Percentiles rank a stretch among this genome's conserved stretches.
phyloP scores from a whole-genome alignment of 352 stramenopile species.

The Globisporangium splendens region DNA sequence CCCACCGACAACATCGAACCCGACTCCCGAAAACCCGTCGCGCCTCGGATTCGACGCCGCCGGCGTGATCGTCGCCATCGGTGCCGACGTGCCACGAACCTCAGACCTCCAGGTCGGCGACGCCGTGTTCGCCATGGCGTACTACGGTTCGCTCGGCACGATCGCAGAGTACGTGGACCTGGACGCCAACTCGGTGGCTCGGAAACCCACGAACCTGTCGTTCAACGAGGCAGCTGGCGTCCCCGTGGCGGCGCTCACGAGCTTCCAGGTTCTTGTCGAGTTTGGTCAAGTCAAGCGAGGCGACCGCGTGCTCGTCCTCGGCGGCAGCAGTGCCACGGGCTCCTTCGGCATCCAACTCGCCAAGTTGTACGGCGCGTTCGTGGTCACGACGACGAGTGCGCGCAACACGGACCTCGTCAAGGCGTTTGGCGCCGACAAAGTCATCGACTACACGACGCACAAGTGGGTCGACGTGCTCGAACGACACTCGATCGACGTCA shows the following conservation, averaged over 20 bases:
- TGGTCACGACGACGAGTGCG: constrained; percentile 17
- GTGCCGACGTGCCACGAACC: too few species aligned
- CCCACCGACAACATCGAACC: too few species aligned
- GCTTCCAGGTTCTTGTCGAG: constrained; percentile 17
- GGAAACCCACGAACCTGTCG: constrained; percentile 23
- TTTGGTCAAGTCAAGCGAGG: constrained; percentile 21
- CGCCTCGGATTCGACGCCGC: too few species aligned
- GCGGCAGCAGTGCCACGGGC: constrained; percentile 17
- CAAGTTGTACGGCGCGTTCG: constrained; percentile 11
- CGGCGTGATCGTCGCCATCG: too few species aligned
- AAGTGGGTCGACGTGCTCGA: constrained; percentile 27
- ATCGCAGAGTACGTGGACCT: constrained; percentile 8
- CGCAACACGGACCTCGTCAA: constrained; percentile 37
- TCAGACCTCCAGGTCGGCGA: too few species aligned
- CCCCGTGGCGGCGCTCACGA: constrained; percentile 21
- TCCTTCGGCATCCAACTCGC: constrained; percentile 28
- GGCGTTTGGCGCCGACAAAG: too few species aligned
- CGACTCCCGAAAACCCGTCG: too few species aligned
- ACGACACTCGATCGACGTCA: constrained; percentile 23
- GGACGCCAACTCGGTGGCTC: constrained; percentile 15
- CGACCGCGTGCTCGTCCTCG: constrained; percentile 25
- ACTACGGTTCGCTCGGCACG: background rate
- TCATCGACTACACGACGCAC: constrained; percentile 61
- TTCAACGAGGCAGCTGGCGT: constrained; percentile 24
- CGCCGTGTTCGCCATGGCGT: too few species aligned